A percentile compares a stretch with the other conserved stretches of the same genome.
Conservation (phyloP, 306 rosid genomes). For the Calophaca sinica region DNA sequence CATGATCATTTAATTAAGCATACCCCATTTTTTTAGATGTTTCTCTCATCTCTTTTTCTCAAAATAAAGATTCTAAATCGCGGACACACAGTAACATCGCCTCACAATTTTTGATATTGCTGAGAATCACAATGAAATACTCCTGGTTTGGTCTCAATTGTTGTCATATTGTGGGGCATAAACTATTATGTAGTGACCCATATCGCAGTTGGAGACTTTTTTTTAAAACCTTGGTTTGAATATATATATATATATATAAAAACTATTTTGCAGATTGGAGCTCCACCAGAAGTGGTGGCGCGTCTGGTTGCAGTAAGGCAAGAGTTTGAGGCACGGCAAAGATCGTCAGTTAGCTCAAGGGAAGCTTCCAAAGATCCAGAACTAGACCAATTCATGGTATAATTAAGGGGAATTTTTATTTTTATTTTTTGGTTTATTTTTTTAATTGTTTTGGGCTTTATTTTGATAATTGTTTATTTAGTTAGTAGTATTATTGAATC, state of each 20-base stretch:
- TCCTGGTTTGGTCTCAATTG: too few relatives aligned
- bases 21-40: neutral
- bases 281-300: slow-evolving; percentile 88
- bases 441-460: neutral
- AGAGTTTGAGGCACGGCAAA: slow-evolving; percentile 80
- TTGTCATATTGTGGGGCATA: too few relatives aligned
- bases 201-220: too few relatives aligned
- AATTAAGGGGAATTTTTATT: neutral
- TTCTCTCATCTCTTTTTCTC: neutral
- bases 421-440: neutral
- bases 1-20: neutral
- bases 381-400: slow-evolving; percentile 96
- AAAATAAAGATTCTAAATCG: too few relatives aligned
- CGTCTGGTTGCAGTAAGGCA: slow-evolving; percentile 73
- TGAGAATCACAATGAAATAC: too few relatives aligned
- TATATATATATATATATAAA: too few relatives aligned
- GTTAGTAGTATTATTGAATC: neutral
- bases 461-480: neutral
- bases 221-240: too few relatives aligned
- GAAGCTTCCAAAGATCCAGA: slow-evolving; percentile 86
- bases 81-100: too few relatives aligned
- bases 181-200: too few relatives aligned
- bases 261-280: slow-evolving; percentile 70
- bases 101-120: too few relatives aligned
- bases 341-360: slow-evolving; percentile 69